These are phyloP conservation scores for Podaxis sp. DNA, from an alignment of 768 basidiomycete species.

Conservation along the genomic window DNA sequence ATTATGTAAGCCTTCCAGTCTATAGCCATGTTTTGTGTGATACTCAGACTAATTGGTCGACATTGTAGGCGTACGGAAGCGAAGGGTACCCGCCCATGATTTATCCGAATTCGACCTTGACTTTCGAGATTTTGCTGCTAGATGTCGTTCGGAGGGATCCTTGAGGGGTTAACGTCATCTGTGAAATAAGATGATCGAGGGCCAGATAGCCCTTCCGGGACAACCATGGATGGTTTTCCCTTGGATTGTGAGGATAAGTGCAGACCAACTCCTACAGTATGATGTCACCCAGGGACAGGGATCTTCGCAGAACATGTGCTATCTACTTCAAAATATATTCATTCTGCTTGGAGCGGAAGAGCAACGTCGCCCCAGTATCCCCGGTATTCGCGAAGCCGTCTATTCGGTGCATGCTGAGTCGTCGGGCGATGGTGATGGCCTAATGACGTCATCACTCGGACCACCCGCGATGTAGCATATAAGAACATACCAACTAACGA, in stretches of 20 bases:
- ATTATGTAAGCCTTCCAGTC: conserved; percentile 57
- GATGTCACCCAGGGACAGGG: too few species aligned
- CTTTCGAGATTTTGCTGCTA: conserved; percentile 81
- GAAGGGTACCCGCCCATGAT: conserved; percentile 80
- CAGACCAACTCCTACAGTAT: too few species aligned
- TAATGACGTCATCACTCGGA: not conserved
- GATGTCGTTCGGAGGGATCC: conserved; percentile 46
- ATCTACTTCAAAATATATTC: too few species aligned
- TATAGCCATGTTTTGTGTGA: conserved; percentile 2
- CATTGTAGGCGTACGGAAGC: conserved; percentile 63
- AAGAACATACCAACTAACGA: not conserved
- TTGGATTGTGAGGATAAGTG: too few species aligned
- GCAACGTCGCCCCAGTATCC: not conserved
- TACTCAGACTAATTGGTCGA: not conserved
- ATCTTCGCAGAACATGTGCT: too few species aligned
- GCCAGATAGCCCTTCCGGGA: not conserved
- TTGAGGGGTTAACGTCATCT: not conserved
- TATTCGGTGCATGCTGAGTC: not conserved
- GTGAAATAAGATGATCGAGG: not conserved
- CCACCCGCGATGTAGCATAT: not conserved
- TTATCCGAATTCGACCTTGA: conserved; percentile 69
- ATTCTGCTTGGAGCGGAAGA: not conserved
- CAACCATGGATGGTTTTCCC: too few species aligned
- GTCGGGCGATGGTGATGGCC: not conserved
- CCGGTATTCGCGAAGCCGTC: not conserved